These are phyloP conservation scores for Trypanosoma mega DNA, from an alignment of 208 protist genomes.

Conservation along the genomic window DNA sequence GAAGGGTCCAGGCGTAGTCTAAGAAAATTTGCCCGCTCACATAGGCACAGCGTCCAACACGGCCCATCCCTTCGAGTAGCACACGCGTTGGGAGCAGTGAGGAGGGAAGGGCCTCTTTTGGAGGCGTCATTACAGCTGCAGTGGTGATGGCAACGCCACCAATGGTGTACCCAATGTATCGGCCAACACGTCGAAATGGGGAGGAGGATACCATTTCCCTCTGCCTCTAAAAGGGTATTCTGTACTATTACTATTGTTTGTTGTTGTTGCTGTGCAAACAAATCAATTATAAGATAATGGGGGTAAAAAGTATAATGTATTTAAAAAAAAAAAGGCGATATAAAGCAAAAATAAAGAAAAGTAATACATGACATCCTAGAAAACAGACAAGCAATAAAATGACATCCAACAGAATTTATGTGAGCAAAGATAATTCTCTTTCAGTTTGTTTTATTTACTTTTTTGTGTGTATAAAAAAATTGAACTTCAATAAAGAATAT, in stretches of 20 bases:
- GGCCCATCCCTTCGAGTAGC: constrained; percentile 76
- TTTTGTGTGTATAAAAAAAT: not conserved
- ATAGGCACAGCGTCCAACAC: constrained; percentile 71
- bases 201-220: constrained; percentile 19
- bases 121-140: constrained; percentile 47
- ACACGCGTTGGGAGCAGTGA: constrained; percentile 67
- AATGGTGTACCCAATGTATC: constrained; percentile 25
- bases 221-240: not conserved
- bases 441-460: not conserved
- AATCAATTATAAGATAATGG: too few species aligned
- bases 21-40: constrained; percentile 58
- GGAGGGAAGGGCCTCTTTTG: constrained; percentile 63
- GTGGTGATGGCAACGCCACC: constrained; percentile 26
- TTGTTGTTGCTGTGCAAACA: not conserved
- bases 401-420: too few species aligned
- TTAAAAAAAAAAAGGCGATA: too few species aligned
- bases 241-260: not conserved
- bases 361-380: too few species aligned
- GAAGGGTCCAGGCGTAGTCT: constrained; percentile 74
- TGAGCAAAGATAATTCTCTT: too few species aligned
- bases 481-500: constrained; percentile 6
- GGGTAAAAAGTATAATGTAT: too few species aligned
- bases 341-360: too few species aligned
- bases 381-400: too few species aligned
- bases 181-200: constrained; percentile 21